These are phyloP conservation scores for Pythium periplocum DNA, from an alignment of 352 stramenopile species.

Conservation along the genomic window DNA sequence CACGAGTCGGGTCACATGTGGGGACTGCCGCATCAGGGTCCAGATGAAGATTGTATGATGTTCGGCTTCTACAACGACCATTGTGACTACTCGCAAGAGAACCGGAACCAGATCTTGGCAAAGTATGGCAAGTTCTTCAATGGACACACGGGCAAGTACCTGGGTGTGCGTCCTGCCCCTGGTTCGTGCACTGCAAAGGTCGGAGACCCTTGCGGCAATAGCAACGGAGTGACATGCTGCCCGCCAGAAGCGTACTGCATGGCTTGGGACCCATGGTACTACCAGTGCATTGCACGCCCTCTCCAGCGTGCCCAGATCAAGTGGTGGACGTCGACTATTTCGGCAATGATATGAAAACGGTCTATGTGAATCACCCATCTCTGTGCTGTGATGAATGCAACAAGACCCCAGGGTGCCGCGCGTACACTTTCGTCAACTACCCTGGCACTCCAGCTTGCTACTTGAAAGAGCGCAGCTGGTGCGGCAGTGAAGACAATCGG, in stretches of 20 bases:
- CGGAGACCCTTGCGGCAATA: conserved; percentile 1
- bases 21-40: not conserved
- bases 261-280: conserved; percentile 24
- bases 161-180: not conserved
- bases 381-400: conserved; percentile 21
- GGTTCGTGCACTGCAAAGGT: not conserved
- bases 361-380: conserved; percentile 22
- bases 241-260: conserved; percentile 29
- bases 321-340: conserved; percentile 28
- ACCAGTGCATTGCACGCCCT: conserved; percentile 27
- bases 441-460: conserved; percentile 4
- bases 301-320: conserved; percentile 21
- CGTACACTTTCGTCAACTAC: conserved; percentile 32
- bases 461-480: conserved; percentile 1
- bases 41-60: conserved; percentile 1
- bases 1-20: conserved; percentile 4
- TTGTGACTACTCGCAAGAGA: conserved; percentile 1
- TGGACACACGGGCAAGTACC: not conserved
- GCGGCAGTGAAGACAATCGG: not conserved
- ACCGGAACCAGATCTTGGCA: conserved; percentile 1
- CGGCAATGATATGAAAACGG: conserved; percentile 27
- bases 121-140: conserved; percentile 3
- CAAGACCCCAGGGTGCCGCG: conserved; percentile 24
- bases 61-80: conserved; percentile 3
- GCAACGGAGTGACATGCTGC: conserved; percentile 17